A percentile compares a stretch with the other conserved stretches of the same genome.
Conservation (phyloP, 2,329 filamentous ascomycete genomes). For the Fusarium vanettenii region DNA sequence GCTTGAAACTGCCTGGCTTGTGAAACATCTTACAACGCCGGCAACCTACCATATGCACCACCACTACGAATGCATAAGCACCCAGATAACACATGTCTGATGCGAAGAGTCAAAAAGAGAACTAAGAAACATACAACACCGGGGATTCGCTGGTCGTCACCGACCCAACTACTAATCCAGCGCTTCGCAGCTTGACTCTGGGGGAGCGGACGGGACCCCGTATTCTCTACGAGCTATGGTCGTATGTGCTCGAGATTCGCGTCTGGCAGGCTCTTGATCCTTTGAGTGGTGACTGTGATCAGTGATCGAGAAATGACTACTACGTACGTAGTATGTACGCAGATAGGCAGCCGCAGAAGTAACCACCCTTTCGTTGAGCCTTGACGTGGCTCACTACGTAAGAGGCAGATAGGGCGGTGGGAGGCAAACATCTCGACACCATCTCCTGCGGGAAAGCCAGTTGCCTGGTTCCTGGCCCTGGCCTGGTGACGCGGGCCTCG, state of each 20-base stretch:
- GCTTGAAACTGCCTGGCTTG: neutral
- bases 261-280: neutral
- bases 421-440: neutral
- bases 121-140: neutral
- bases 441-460: neutral
- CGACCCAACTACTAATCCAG: neutral
- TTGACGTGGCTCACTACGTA: constrained; percentile 4
- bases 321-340: neutral
- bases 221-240: neutral
- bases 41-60: neutral
- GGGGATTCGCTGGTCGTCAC: neutral
- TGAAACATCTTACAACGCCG: neutral
- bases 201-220: neutral
- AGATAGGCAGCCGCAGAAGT: neutral
- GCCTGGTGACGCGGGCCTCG: constrained; percentile 1
- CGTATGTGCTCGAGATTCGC: neutral
- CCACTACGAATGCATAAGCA: neutral
- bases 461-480: neutral
- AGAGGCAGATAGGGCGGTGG: neutral
- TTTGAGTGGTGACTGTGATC: neutral
- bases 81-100: neutral
- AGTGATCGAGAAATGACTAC: neutral
- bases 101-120: neutral
- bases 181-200: neutral
- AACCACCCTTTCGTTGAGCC: neutral